These are phyloP conservation scores for Tremella fuciformis DNA, from an alignment of 768 basidiomycete genomes.

Conservation along the genomic window DNA sequence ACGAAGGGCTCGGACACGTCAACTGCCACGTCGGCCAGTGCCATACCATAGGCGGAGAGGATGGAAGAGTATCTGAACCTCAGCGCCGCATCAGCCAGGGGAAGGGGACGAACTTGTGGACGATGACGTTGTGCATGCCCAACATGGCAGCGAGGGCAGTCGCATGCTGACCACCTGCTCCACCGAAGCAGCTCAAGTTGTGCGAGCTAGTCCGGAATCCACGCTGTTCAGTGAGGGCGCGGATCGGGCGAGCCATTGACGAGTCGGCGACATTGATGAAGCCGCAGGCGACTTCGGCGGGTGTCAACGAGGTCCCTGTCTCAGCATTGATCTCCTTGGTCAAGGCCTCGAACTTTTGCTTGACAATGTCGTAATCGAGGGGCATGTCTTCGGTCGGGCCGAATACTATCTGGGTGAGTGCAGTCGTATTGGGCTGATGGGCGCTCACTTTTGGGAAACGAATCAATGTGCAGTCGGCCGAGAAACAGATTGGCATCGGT, in stretches of 20 bases:
- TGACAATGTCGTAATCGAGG: constrained; percentile 70
- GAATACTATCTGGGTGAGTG: constrained; percentile 74
- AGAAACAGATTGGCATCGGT: constrained; percentile 91
- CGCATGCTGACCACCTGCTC: constrained; percentile 50
- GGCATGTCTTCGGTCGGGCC: constrained; percentile 85
- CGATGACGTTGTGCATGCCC: constrained; percentile 13
- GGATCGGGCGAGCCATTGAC: constrained; percentile 91
- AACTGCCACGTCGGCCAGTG: constrained; percentile 50
- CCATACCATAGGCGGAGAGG: constrained; percentile 86
- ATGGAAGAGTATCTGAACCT: constrained; percentile 63
- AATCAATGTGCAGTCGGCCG: constrained; percentile 79
- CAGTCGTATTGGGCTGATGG: constrained; percentile 91
- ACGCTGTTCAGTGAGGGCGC: constrained; percentile 82
- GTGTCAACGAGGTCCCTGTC: constrained; percentile 58
- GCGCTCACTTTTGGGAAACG: constrained; percentile 90
- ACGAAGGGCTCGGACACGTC: constrained; percentile 4
- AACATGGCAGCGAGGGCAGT: constrained; percentile 37
- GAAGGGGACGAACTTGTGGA: constrained; percentile 17
- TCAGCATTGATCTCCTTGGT: constrained; percentile 65
- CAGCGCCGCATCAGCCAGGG: neutral
- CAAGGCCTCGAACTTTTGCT: constrained; percentile 66
- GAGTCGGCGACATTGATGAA: constrained; percentile 99
- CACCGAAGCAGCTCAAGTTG: constrained; percentile 46
- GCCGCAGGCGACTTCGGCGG: constrained; percentile 73
- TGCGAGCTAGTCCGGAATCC: constrained; percentile 80